These are phyloP conservation scores for Cerioporus squamosus DNA, from an alignment of 1,284 basidiomycete genomes.

Conservation along the genomic window DNA sequence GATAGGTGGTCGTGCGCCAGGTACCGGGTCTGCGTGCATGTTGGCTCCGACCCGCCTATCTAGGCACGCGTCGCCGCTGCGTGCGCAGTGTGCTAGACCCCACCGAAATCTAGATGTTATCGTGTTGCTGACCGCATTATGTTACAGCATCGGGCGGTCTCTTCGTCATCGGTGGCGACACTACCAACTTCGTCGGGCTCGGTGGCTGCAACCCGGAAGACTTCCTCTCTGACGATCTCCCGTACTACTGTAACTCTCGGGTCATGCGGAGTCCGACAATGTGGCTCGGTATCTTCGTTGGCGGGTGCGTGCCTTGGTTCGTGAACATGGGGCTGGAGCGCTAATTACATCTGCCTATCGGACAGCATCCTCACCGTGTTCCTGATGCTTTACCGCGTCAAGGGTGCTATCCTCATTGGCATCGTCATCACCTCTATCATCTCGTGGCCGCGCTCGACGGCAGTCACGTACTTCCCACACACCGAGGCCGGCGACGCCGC, in stretches of 20 bases:
- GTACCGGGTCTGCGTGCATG: no score
- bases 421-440: conserved; percentile 88
- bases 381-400: conserved; percentile 86
- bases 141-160: conserved; percentile 65
- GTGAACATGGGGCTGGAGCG: not conserved
- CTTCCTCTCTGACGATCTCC: conserved; percentile 42
- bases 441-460: conserved; percentile 84
- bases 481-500: conserved; percentile 68
- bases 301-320: conserved; percentile 58
- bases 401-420: conserved; percentile 83
- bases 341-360: not conserved
- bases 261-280: conserved; percentile 78
- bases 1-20: no score
- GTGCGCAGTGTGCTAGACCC: no score
- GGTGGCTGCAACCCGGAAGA: conserved; percentile 73
- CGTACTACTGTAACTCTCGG: conserved; percentile 67
- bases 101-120: not conserved
- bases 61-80: no score
- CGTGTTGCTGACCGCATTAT: not conserved
- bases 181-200: conserved; percentile 76
- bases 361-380: conserved; percentile 73
- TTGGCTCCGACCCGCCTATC: no score
- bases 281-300: conserved; percentile 90
- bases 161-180: conserved; percentile 78
- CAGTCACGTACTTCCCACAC: conserved; percentile 86